Percentiles rank a stretch among this genome's conserved stretches.
Conservation (phyloP, 768 basidiomycete species). For the Lactarius sp. region DNA sequence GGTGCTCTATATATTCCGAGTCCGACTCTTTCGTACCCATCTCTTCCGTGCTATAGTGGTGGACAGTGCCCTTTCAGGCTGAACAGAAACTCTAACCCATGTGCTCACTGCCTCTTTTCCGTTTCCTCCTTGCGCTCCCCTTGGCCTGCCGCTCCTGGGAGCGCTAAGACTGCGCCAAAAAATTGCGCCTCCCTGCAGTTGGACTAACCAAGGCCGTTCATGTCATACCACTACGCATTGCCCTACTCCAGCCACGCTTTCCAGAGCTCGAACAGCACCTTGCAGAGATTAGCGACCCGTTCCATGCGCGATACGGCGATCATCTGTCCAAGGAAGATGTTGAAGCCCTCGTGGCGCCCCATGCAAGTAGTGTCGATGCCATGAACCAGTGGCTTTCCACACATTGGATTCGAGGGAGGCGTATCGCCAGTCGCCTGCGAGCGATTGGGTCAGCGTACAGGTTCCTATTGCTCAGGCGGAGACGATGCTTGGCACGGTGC, state of each 20-base stretch:
- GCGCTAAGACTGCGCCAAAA: constrained; percentile 41
- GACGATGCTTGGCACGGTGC: constrained; percentile 55
- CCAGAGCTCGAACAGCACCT: constrained; percentile 27
- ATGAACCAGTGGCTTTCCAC: constrained; percentile 52
- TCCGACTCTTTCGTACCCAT: too few species aligned
- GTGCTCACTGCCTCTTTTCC: not conserved
- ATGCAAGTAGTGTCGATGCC: constrained; percentile 42
- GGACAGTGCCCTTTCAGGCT: too few species aligned
- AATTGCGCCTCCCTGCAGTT: constrained; percentile 43
- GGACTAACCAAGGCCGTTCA: constrained; percentile 43
- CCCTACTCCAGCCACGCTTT: constrained; percentile 28
- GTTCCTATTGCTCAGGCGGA: constrained; percentile 52
- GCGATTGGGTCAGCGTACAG: constrained; percentile 56
- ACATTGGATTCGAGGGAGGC: constrained; percentile 48
- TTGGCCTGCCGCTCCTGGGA: not conserved
- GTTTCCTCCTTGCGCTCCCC: not conserved
- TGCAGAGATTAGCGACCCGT: constrained; percentile 29
- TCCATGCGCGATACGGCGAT: constrained; percentile 27
- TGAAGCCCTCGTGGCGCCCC: too few species aligned
- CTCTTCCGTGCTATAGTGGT: too few species aligned
- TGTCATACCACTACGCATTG: constrained; percentile 45
- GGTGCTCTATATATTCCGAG: too few species aligned
- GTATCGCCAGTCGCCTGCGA: constrained; percentile 48
- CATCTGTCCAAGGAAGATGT: constrained; percentile 54
- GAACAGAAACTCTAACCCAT: not conserved